phyloP scores from a whole-genome alignment of 345 rosid species.

The Pistacia integerrima region DNA sequence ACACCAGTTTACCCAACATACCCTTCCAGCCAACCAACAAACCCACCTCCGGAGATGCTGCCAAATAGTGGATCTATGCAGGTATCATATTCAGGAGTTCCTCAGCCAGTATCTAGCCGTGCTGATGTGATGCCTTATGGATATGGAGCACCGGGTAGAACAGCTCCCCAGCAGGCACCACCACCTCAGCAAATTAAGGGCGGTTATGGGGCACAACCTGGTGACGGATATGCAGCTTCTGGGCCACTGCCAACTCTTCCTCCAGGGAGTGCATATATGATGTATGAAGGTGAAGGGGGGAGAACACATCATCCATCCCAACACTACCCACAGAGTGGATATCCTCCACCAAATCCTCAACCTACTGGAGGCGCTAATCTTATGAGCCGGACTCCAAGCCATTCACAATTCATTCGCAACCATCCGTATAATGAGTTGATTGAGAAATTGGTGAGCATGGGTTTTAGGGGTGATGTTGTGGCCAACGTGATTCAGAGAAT shows the following conservation, averaged over 20 bases:
- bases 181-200: constrained; percentile 68
- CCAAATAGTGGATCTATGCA: constrained; percentile 80
- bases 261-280: constrained; percentile 65
- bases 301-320: constrained; percentile 62
- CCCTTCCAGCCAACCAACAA: constrained; percentile 56
- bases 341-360: constrained; percentile 37
- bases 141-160: constrained; percentile 57
- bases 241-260: constrained; percentile 60
- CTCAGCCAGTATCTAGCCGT: constrained; percentile 64
- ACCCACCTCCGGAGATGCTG: constrained; percentile 54
- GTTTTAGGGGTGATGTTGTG: constrained; percentile 82
- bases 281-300: constrained; percentile 67
- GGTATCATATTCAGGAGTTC: constrained; percentile 65
- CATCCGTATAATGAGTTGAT: constrained; percentile 75
- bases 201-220: constrained; percentile 51
- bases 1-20: constrained; percentile 64
- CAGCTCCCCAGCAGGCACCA: constrained; percentile 61
- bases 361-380: constrained; percentile 44
- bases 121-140: constrained; percentile 66
- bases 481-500: constrained; percentile 79
- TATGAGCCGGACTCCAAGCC: constrained; percentile 44
- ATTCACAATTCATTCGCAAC: constrained; percentile 55
- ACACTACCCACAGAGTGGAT: constrained; percentile 75
- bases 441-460: constrained; percentile 90
- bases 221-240: constrained; percentile 64